phyloP scores from a whole-genome alignment of 305 asterid genomes.

The Fraxinus greggii region DNA sequence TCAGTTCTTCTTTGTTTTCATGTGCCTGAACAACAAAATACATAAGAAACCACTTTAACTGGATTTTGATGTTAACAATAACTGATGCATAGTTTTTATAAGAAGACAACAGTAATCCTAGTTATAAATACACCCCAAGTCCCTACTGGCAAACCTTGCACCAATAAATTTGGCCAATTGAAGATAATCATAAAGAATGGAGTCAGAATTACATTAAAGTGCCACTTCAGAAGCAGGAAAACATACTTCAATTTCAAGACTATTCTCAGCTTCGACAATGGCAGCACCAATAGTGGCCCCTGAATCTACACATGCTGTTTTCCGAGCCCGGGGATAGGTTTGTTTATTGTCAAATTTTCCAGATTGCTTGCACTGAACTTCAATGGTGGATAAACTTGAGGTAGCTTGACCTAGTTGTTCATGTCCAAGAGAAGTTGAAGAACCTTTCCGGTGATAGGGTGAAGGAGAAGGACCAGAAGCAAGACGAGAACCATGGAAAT shows the following conservation, averaged over 20 bases:
- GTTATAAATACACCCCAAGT: slow-evolving; percentile 5
- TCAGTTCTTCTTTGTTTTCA: slow-evolving; percentile 80
- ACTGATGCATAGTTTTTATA: not conserved
- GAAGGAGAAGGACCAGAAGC: slow-evolving; percentile 90
- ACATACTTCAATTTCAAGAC: slow-evolving; percentile 73
- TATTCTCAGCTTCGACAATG: slow-evolving; percentile 83
- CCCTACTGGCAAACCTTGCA: slow-evolving; percentile 21
- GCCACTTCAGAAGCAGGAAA: slow-evolving; percentile 38
- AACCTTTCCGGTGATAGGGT: slow-evolving; percentile 56
- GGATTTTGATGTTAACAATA: slow-evolving; percentile 17
- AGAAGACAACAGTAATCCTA: slow-evolving; percentile 1
- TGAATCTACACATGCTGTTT: slow-evolving; percentile 56
- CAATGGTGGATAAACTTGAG: slow-evolving; percentile 49
- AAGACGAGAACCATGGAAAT: slow-evolving; percentile 90
- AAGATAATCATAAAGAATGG: slow-evolving; percentile 17
- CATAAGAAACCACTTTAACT: slow-evolving; percentile 19
- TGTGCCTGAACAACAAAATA: slow-evolving; percentile 39
- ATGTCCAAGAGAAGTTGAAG: slow-evolving; percentile 34
- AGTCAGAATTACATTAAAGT: slow-evolving; percentile 32
- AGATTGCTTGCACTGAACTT: slow-evolving; percentile 41
- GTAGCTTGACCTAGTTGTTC: slow-evolving; percentile 55
- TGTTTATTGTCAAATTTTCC: slow-evolving; percentile 34
- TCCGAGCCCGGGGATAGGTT: slow-evolving; percentile 40
- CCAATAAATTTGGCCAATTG: slow-evolving; percentile 10
- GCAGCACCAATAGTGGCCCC: slow-evolving; percentile 91